Evolutionary conservation across 2,329 filamentous ascomycete species (phyloP).

Genomic region (Bisporella sp.): DNA sequence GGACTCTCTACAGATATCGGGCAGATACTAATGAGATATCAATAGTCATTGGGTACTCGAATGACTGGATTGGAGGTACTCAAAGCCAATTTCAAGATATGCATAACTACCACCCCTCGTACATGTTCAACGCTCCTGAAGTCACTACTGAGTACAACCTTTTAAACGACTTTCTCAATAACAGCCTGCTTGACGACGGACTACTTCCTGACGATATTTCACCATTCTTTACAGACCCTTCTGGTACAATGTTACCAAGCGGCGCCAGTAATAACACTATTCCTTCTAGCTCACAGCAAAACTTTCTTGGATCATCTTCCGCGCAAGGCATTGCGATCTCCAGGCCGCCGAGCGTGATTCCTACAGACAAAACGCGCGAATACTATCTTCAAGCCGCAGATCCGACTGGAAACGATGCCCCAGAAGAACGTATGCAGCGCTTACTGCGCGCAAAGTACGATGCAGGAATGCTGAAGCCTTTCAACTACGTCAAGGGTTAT

Average conservation of each 20-base stretch:
- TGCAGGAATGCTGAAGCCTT: conserved; percentile 87
- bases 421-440: conserved; percentile 92
- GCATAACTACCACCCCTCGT: conserved; percentile 87
- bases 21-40: conserved; percentile 32
- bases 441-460: conserved; percentile 94
- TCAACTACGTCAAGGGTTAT: conserved; percentile 98
- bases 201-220: conserved; percentile 62
- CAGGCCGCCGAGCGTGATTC: conserved; percentile 52
- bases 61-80: conserved; percentile 63
- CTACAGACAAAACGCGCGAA: conserved; percentile 60
- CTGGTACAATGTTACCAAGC: conserved; percentile 36
- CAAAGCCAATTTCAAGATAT: conserved; percentile 89
- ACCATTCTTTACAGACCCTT: conserved; percentile 53
- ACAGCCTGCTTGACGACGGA: conserved; percentile 79
- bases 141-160: conserved; percentile 95
- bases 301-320: conserved; percentile 9
- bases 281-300: conserved; percentile 28
- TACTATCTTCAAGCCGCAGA: conserved; percentile 98
- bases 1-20: conserved; percentile 7
- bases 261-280: conserved; percentile 37
- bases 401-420: conserved; percentile 76
- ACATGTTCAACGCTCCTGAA: conserved; percentile 91
- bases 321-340: conserved; percentile 43
- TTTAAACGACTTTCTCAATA: conserved; percentile 93
- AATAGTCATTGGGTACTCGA: conserved; percentile 73